Percentiles rank a stretch among this genome's conserved stretches.
These are phyloP conservation scores for Akanthomyces uredinophilus DNA, from an alignment of 2,329 filamentous ascomycete genomes.

Conservation along the genomic window DNA sequence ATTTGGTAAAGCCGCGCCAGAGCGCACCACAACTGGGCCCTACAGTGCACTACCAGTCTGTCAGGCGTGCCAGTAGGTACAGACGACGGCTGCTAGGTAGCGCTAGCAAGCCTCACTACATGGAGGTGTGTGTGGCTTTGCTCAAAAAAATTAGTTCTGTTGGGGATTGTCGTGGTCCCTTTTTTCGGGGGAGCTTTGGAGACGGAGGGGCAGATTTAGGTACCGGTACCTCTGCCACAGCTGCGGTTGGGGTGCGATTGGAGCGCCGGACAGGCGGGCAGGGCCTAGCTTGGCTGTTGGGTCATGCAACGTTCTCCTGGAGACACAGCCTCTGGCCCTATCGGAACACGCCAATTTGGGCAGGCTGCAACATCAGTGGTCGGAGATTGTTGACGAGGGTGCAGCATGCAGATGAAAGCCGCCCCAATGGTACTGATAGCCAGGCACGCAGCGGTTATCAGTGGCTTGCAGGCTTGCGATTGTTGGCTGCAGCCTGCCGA, in stretches of 20 bases:
- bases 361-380: conserved; percentile 7
- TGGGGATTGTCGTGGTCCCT: conserved; percentile 31
- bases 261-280: background rate
- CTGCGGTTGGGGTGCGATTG: background rate
- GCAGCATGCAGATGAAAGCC: conserved; percentile 16
- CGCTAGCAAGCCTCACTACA: background rate
- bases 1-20: background rate
- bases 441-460: background rate
- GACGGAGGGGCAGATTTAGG: conserved; percentile 21
- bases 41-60: no score
- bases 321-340: background rate
- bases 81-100: background rate
- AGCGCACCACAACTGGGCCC: background rate
- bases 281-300: background rate
- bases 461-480: background rate
- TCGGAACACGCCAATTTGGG: conserved; percentile 2
- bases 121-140: background rate
- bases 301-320: conserved; percentile 12
- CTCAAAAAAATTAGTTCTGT: conserved; percentile 35
- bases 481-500: background rate
- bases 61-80: no score
- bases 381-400: conserved; percentile 17
- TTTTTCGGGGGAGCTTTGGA: conserved; percentile 15
- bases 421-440: background rate
- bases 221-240: conserved; percentile 6